Percentiles rank a stretch among this genome's conserved stretches.
These are phyloP conservation scores for Mycena indigotica DNA, from an alignment of 768 basidiomycete genomes.

Conservation along the genomic window DNA sequence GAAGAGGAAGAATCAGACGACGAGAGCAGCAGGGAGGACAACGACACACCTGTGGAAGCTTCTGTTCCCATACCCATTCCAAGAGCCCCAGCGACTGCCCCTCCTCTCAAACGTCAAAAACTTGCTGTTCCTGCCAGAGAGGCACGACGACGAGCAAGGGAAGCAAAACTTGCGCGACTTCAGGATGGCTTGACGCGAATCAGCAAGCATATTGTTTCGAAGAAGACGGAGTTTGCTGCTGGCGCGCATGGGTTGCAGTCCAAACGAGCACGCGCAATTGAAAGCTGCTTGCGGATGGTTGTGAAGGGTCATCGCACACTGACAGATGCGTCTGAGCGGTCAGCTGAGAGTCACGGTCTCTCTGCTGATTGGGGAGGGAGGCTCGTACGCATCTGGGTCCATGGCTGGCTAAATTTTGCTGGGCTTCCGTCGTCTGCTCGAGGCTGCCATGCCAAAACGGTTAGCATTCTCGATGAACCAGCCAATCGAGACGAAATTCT, in stretches of 20 bases:
- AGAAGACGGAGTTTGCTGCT: constrained; percentile 27
- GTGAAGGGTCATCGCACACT: constrained; percentile 25
- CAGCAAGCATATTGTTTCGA: constrained; percentile 28
- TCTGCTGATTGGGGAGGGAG: constrained; percentile 31
- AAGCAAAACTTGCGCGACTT: constrained; percentile 2
- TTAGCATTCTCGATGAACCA: constrained; percentile 32
- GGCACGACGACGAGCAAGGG: background rate
- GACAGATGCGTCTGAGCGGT: constrained; percentile 29
- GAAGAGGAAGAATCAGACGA: no score
- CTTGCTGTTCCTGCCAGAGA: constrained; percentile 23
- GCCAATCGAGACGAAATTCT: constrained; percentile 29
- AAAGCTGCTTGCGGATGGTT: constrained; percentile 32
- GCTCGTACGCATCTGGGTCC: constrained; percentile 29
- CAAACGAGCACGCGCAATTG: constrained; percentile 28
- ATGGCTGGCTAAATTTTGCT: constrained; percentile 26
- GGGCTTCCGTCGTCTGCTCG: constrained; percentile 26
- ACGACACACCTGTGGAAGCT: no score
- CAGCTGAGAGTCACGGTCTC: constrained; percentile 37
- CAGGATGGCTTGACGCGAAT: constrained; percentile 24
- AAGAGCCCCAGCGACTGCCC: no score
- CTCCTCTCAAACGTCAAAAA: constrained; percentile 25
- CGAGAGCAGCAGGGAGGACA: no score
- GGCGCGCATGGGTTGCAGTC: constrained; percentile 32
- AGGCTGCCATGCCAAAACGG: constrained; percentile 31
- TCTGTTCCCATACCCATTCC: no score